Base-by-base conservation (phyloP, 2,329 filamentous ascomycete genomes). In the Sphaerulina vaccinii region DNA sequence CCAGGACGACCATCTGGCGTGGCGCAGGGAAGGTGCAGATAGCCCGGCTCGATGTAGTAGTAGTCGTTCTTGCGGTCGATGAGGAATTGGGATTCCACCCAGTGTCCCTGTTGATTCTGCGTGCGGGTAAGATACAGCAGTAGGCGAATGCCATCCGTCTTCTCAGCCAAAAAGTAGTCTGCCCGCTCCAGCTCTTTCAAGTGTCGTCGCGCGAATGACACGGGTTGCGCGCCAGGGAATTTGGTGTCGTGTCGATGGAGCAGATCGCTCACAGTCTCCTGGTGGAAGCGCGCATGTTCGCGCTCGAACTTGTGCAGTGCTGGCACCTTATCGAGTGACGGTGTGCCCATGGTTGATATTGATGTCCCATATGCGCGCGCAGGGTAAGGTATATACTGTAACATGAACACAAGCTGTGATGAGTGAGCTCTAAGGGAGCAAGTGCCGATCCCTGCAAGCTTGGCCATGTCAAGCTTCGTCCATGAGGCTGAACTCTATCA, bases 41-140 rank as follows among this genome's bases (percentile, higher is more conserved):
- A 79, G 47, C 75, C 75, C 55, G 80, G 78, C 23, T 82, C 80
- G 55, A 97, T 83, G 66, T 81, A 90, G 81, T 92, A 96, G 76
- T 93, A 99, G 70, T 97, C 90, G 74, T 99, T 97, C 74, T 91
- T 95, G 67, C 93, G 90, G 73, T 99, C 92, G 73, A 99, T 96
- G 51, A 99, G 79, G 74, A 96, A 96, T 67, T 93, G 88, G 19
- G 85, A 80, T 68, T 95, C 54, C 5, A 37, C 32, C 18, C 35
- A 24, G 10, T 23, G 43, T 5, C 55, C 52, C 16, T 39, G 39
- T 42, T 68, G 60, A 48, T 75, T 75, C 5, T 75, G 68, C 36
- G 84, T 79, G 19, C 76, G 75, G 44, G 88, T 90, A 59, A 93
- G 84, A 76, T 95, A 97, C 59, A 99, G 82, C n/a, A 99, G 81